A percentile compares a stretch with the other conserved stretches of the same genome.
Evolutionary conservation across 2,329 filamentous ascomycete species (phyloP).

Genomic region (Fusarium globosum): DNA sequence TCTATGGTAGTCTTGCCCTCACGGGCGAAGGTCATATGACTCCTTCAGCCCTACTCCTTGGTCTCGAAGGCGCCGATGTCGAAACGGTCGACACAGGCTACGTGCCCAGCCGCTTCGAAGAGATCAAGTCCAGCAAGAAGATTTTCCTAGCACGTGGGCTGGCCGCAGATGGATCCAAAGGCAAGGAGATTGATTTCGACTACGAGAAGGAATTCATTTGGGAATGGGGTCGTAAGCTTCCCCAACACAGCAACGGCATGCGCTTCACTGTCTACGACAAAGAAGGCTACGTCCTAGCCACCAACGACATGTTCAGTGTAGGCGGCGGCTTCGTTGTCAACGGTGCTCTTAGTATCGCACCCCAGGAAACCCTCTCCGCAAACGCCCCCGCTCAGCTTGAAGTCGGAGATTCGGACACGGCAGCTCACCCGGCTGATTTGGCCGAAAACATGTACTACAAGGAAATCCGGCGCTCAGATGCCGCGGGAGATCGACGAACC

Average conservation of each 20-base stretch:
- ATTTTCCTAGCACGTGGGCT: slow-evolving; percentile 57
- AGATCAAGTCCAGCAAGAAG: slow-evolving; percentile 60
- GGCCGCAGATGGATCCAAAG: slow-evolving; percentile 48
- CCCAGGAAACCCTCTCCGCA: slow-evolving; percentile 37
- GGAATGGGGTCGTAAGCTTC: slow-evolving; percentile 64
- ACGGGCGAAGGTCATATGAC: slow-evolving; percentile 65
- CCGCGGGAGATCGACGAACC: slow-evolving; percentile 57
- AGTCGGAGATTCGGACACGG: slow-evolving; percentile 11
- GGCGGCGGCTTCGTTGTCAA: slow-evolving; percentile 65
- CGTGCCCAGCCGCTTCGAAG: slow-evolving; percentile 57
- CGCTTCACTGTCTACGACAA: slow-evolving; percentile 62
- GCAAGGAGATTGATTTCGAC: slow-evolving; percentile 60
- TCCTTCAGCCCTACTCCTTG: slow-evolving; percentile 60
- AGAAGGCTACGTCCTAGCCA: slow-evolving; percentile 59
- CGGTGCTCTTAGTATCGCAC: slow-evolving; percentile 58
- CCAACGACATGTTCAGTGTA: slow-evolving; percentile 63
- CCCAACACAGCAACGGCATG: slow-evolving; percentile 64
- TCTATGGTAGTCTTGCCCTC: slow-evolving; percentile 62
- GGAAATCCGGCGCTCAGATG: slow-evolving; percentile 59
- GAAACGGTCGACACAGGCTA: slow-evolving; percentile 62
- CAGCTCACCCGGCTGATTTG: slow-evolving; percentile 58
- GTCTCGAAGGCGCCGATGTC: slow-evolving; percentile 61
- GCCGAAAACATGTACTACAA: slow-evolving; percentile 65
- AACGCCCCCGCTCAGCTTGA: slow-evolving; percentile 25
- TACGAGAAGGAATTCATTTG: slow-evolving; percentile 62